Evolutionary conservation across 805 yeast genomes (phyloP).

Genomic region (Cyberlindnera americana): DNA sequence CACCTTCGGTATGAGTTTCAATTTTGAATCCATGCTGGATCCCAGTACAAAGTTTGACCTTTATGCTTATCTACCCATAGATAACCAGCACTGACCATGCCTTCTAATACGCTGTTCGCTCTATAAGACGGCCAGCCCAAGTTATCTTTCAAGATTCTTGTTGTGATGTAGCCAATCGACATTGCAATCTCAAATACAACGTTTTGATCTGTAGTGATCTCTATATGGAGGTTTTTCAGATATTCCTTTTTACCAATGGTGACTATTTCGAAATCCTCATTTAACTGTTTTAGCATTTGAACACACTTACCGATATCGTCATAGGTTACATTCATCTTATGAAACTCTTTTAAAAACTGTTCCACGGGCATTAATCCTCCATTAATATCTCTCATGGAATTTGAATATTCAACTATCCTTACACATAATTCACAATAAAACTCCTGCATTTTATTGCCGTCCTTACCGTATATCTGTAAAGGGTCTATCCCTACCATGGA

Average conservation of each 20-base stretch:
- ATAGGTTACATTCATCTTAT: conserved; percentile 32
- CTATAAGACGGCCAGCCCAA: conserved; percentile 68
- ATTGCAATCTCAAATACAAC: conserved; percentile 72
- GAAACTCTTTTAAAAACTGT: conserved; percentile 41
- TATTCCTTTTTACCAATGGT: conserved; percentile 46
- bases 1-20: too few relatives aligned
- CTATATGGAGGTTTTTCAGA: conserved; percentile 59
- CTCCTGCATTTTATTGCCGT: conserved; percentile 37
- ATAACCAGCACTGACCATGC: conserved; percentile 77
- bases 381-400: conserved; percentile 62
- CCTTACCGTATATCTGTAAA: conserved; percentile 36
- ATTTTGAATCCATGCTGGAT: conserved; percentile 66
- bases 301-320: conserved; percentile 58
- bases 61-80: conserved; percentile 71
- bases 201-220: conserved; percentile 64
- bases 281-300: conserved; percentile 49
- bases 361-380: conserved; percentile 77
- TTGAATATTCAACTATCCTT: conserved; percentile 71
- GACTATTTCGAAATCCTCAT: conserved; percentile 67
- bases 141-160: conserved; percentile 64
- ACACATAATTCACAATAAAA: conserved; percentile 67
- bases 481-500: conserved; percentile 84
- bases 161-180: conserved; percentile 70
- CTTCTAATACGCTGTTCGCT: conserved; percentile 61
- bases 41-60: conserved; percentile 60